These are phyloP conservation scores for Kodamaea hsintzibuensis DNA, from an alignment of 805 yeast species.

Conservation along the genomic window DNA sequence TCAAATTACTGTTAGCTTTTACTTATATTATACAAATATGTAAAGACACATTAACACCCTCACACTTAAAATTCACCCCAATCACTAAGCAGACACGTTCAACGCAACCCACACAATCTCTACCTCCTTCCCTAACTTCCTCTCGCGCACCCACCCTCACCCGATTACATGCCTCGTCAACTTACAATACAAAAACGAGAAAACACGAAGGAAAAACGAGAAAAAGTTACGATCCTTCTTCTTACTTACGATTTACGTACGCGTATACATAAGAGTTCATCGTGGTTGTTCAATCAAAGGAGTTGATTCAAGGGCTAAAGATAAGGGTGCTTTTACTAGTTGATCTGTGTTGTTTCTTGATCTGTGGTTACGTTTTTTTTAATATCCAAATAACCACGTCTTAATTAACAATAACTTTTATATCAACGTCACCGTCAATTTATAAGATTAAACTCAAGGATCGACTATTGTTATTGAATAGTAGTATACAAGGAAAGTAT, in stretches of 20 bases:
- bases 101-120: neutral
- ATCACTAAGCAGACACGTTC: neutral
- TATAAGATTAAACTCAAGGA: neutral
- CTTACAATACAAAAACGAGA: neutral
- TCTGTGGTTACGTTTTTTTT: neutral
- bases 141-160: neutral
- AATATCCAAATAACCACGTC: neutral
- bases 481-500: too few species aligned
- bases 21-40: too few species aligned
- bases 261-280: neutral
- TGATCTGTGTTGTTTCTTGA: neutral
- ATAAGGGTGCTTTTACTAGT: neutral
- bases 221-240: slow-evolving; percentile 1
- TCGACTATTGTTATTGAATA: neutral
- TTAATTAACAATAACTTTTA: neutral
- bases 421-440: neutral
- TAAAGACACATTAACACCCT: too few species aligned
- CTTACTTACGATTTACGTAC: neutral
- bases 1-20: too few species aligned
- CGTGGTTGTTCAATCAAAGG: neutral
- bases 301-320: neutral
- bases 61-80: neutral
- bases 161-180: neutral
- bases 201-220: slow-evolving; percentile 3
- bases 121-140: neutral